Conservation (phyloP, 345 rosid species). For the Limnanthes douglasii region DNA sequence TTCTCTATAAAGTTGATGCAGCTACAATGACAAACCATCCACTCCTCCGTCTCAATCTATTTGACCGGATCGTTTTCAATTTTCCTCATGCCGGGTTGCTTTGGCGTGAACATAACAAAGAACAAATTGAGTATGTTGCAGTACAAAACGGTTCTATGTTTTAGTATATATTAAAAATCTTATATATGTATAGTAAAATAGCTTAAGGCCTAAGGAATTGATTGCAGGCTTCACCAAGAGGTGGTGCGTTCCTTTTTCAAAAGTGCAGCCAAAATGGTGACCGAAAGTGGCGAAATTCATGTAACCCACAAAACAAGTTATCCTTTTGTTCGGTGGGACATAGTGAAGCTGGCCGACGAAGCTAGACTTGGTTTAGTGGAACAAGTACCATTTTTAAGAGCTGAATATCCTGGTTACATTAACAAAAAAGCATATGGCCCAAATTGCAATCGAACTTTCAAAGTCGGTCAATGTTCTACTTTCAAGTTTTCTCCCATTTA, state of each 20-base stretch:
- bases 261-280: conserved; percentile 25
- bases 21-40: conserved; percentile 11
- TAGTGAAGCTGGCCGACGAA: conserved; percentile 14
- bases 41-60: background rate
- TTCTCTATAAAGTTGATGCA: conserved; percentile 16
- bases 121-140: conserved; percentile 5
- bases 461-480: conserved; percentile 21
- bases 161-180: background rate
- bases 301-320: conserved; percentile 28
- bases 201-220: no score
- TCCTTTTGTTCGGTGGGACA: conserved; percentile 31
- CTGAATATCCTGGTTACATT: conserved; percentile 27
- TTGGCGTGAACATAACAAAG: conserved; percentile 4
- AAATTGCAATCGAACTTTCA: conserved; percentile 12
- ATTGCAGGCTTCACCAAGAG: conserved; percentile 16
- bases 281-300: conserved; percentile 32
- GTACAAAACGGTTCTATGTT: background rate
- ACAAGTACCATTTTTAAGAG: conserved; percentile 7
- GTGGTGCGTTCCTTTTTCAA: conserved; percentile 28
- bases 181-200: background rate
- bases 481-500: conserved; percentile 17
- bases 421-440: conserved; percentile 32
- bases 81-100: conserved; percentile 24
- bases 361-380: conserved; percentile 14
- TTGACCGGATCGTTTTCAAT: conserved; percentile 23